Evolutionary conservation across 1,139 yeast genomes (phyloP).

Genomic region (Candida dubliniensis): DNA sequence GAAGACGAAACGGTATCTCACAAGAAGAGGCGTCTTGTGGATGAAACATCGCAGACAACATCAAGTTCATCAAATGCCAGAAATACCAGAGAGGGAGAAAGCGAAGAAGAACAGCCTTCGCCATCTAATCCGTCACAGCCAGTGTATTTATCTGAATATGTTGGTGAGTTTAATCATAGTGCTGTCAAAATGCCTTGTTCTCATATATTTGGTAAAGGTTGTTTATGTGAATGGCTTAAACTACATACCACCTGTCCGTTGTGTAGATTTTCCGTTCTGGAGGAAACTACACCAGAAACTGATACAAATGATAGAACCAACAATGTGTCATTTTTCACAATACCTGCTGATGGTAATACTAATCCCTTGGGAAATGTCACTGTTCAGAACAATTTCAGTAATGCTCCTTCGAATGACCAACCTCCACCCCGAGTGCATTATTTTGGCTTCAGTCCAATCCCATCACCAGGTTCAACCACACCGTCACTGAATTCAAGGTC

Average conservation of each 20-base stretch:
- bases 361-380: slow-evolving; percentile 7
- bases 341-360: slow-evolving; percentile 8
- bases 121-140: slow-evolving; percentile 5
- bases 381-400: slow-evolving; percentile 9
- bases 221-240: slow-evolving; percentile 75
- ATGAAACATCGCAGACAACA: slow-evolving; percentile 9
- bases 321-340: slow-evolving; percentile 13
- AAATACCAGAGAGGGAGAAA: not conserved
- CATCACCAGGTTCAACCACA: slow-evolving; percentile 1
- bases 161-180: slow-evolving; percentile 49
- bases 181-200: slow-evolving; percentile 80
- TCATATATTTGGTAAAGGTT: slow-evolving; percentile 72
- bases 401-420: slow-evolving; percentile 3
- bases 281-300: slow-evolving; percentile 21
- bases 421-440: slow-evolving; percentile 6
- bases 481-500: not conserved
- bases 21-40: slow-evolving; percentile 11
- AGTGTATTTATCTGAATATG: slow-evolving; percentile 25
- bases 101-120: slow-evolving; percentile 2
- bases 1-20: slow-evolving; percentile 7
- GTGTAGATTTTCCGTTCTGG: slow-evolving; percentile 58
- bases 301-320: slow-evolving; percentile 4
- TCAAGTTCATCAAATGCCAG: slow-evolving; percentile 10
- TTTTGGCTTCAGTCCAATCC: slow-evolving; percentile 4
- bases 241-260: slow-evolving; percentile 74